phyloP scores from a whole-genome alignment of 2,329 filamentous ascomycete genomes.

The Xylariaceae sp. region DNA sequence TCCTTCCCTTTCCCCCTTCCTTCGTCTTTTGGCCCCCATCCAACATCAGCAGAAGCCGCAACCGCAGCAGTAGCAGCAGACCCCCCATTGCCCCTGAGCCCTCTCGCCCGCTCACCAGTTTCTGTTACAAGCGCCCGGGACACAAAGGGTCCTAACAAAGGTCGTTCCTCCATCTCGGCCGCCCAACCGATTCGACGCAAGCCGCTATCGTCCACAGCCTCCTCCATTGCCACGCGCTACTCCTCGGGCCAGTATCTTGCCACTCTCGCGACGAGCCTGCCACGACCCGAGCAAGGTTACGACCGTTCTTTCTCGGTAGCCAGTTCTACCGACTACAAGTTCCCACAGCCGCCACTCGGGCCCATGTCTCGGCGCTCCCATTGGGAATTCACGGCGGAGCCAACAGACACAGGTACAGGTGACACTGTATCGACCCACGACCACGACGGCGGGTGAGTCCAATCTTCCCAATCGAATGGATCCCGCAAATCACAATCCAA shows the following conservation, averaged over 20 bases:
- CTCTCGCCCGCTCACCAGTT: conserved; percentile 23
- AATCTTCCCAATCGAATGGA: conserved; percentile 14
- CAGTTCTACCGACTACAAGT: conserved; percentile 59
- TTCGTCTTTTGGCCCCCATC: not conserved
- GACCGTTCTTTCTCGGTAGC: conserved; percentile 52
- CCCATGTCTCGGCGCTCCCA: conserved; percentile 20
- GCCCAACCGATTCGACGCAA: conserved; percentile 49
- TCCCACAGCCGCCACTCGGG: conserved; percentile 33
- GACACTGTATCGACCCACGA: conserved; percentile 17
- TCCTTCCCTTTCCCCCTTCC: conserved; percentile 22
- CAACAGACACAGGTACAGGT: conserved; percentile 5
- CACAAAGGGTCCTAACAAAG: conserved; percentile 29
- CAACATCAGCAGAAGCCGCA: not conserved
- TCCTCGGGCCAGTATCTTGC: conserved; percentile 38
- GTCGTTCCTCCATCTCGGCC: conserved; percentile 20
- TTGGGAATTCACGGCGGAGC: conserved; percentile 21
- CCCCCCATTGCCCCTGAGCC: conserved; percentile 26
- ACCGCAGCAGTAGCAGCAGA: conserved; percentile 10
- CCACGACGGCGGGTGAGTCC: conserved; percentile 28
- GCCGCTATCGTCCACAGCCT: conserved; percentile 53
- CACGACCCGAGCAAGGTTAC: conserved; percentile 48
- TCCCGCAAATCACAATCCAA: conserved; percentile 27
- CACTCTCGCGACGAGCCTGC: conserved; percentile 36
- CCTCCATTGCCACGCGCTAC: conserved; percentile 45
- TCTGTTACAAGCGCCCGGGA: conserved; percentile 24